Base-by-base conservation (phyloP, 257 asterid genomes). In the Paraleonurus japonicus region DNA sequence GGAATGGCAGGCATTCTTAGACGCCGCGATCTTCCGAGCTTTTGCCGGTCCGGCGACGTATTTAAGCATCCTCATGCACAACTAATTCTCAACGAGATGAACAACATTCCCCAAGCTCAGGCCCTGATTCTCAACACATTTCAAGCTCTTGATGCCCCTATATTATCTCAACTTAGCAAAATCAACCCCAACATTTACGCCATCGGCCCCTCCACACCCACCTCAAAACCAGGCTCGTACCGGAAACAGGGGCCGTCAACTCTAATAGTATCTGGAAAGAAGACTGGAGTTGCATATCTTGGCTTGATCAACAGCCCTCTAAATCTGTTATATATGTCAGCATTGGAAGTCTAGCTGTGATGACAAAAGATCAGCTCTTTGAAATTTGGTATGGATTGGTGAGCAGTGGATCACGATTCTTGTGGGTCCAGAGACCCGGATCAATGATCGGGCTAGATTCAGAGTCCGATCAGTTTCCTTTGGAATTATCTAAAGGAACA, bases 1-100 rank as follows among this genome's bases (percentile, higher is more conserved):
- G 96, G 90, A 12, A 81, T 84, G 88, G 92, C 83, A 75, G 87
- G 87, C 73, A 58, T 84, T 6, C 47, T 90, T 4, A 54, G 95
- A 60, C 90, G 92, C 0, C 92, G 95, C 0, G 96, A 90, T 75
- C 86, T 90, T 19, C 92, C 96, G 0, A 73, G 81, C 81, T 86
- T 90, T 51, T 86, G 77, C 62, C 89, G 95, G 1, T 4, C 17
- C 53, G 1, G 3, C 5, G 53, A 45, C 19, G 20, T 69, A 30
- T 37, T 30, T 1, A 73, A 75, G 7, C 70, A 79, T 41, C 70
- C n/a, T 0, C 2, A 59, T 1, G 67, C 82, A 23, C 71, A 79
- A 27, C 39, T 71, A 0, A 63, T 71, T 53, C 50, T 77, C 6
- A 75, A 60, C 11, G 90, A 71, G 10, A 13, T 43, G 0, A 26